These are phyloP conservation scores for Apiotrichum porosum DNA, from an alignment of 1,284 basidiomycete species.

Conservation along the genomic window DNA sequence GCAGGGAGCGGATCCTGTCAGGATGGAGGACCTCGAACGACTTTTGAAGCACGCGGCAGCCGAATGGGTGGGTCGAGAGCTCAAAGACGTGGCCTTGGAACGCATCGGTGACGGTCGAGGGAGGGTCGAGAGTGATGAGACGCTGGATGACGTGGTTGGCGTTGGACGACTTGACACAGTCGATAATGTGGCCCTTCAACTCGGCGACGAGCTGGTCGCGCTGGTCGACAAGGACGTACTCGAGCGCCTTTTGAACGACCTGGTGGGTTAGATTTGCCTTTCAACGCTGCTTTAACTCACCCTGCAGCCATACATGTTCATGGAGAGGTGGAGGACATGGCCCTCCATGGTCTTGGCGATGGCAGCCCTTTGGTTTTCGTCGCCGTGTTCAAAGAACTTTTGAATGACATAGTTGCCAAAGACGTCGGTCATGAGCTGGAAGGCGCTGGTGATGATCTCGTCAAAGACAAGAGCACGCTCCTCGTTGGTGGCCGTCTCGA, in stretches of 20 bases:
- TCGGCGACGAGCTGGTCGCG: constrained; percentile 71
- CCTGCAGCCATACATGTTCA: constrained; percentile 90
- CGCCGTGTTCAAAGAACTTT: constrained; percentile 89
- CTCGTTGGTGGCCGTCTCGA: constrained; percentile 68
- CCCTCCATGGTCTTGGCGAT: constrained; percentile 74
- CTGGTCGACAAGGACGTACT: constrained; percentile 71
- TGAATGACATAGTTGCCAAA: constrained; percentile 98
- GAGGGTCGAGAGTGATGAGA: constrained; percentile 71
- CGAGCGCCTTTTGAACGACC: constrained; percentile 65
- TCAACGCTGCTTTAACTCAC: too few relatives aligned
- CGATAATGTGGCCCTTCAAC: constrained; percentile 73
- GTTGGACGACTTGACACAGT: constrained; percentile 87
- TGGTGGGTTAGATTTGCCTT: constrained; percentile 3
- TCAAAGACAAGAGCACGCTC: constrained; percentile 80
- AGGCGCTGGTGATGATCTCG: constrained; percentile 77
- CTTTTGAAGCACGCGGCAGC: constrained; percentile 90
- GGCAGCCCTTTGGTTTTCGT: constrained; percentile 65
- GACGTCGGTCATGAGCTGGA: constrained; percentile 84
- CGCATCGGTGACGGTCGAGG: constrained; percentile 66
- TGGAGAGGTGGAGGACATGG: constrained; percentile 69
- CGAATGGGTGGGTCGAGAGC: constrained; percentile 85
- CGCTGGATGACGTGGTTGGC: constrained; percentile 80
- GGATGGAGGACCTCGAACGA: constrained; percentile 80
- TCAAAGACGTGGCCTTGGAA: constrained; percentile 81
- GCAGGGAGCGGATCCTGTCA: constrained; percentile 62